Conservation (phyloP, 768 basidiomycete species). For the Podaxis rugospora region DNA sequence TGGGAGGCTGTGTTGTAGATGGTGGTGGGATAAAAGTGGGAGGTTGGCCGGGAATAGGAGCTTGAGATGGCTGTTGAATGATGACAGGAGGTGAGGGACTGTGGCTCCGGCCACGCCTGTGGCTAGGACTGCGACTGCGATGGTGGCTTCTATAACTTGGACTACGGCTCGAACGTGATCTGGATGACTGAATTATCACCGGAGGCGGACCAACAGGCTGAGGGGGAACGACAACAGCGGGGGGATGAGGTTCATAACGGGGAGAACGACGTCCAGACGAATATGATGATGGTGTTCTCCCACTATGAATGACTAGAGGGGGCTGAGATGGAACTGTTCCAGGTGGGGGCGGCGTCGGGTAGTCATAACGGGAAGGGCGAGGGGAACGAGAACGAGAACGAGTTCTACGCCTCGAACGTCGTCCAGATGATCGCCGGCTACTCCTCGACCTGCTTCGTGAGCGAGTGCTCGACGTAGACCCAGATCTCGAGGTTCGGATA, state of each 20-base stretch:
- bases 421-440: conserved; percentile 7
- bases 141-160: neutral
- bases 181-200: conserved; percentile 2
- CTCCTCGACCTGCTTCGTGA: neutral
- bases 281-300: conserved; percentile 11
- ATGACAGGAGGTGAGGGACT: conserved; percentile 7
- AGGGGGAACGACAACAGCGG: neutral
- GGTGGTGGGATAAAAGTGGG: conserved; percentile 1
- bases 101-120: conserved; percentile 1
- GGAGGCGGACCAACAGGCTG: neutral
- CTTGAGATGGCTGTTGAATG: neutral
- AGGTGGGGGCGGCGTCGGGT: neutral
- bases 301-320: conserved; percentile 7
- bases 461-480: neutral
- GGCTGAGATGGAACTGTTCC: neutral
- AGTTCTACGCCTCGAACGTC: neutral
- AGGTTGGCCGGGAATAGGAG: conserved; percentile 9
- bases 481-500: conserved; percentile 6
- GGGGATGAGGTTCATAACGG: neutral
- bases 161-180: conserved; percentile 1
- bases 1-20: conserved; percentile 15
- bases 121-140: conserved; percentile 7
- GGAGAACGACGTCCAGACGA: conserved; percentile 13
- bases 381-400: conserved; percentile 4
- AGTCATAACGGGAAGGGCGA: conserved; percentile 10